Base-by-base conservation (phyloP, 108 stramenopile species). In the Mediolabrus comicus region DNA sequence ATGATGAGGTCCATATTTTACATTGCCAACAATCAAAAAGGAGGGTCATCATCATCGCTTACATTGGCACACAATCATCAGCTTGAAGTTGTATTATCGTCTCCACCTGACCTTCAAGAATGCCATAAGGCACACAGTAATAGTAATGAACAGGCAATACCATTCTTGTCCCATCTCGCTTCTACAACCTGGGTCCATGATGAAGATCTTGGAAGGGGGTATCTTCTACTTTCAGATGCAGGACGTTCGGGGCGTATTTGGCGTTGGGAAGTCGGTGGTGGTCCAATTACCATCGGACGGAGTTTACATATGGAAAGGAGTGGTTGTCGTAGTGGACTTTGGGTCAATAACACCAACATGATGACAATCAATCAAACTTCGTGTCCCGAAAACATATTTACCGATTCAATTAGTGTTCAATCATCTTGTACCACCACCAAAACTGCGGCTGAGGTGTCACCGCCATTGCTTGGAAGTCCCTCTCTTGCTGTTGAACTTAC, bases 261-360 rank as follows among this genome's bases (percentile, higher is more conserved):
- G 87, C 59, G 84, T 70, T 92, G 87, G 86, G 91, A 92, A 69
- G 77, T 82, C 2, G 91, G 87, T 25, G 88, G 87, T 17, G 91
- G 91, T 59, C 88, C 88, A 10, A 89, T 92, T 51, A 78, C 88
- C 4, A 92, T 92, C 74, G 91, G 91, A 27, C 67, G 67, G 67
- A 86, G 85, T 49, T 73, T 92, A 41, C 79, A 84, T 63, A 74
- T 89, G 77, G 71, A 83, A 58, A 65, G 79, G 53, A 70, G 75
- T 33, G 91, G 91, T 3, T 92, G 91, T 77, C 84, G 91, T 7
- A 86, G 85, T 43, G 67, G 74, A 19, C 36, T 65, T 12, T 79
- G 78, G 77, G 53, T 67, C 3, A 66, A 53, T 59, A 32, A 22
- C 22, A 51, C 2, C 9, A 29, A 64, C 0, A 22, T 7, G 58